A percentile compares a stretch with the other conserved stretches of the same genome.
phyloP scores from a whole-genome alignment of 2,329 filamentous ascomycete genomes.

The Pseudogymnoascus sp. region DNA sequence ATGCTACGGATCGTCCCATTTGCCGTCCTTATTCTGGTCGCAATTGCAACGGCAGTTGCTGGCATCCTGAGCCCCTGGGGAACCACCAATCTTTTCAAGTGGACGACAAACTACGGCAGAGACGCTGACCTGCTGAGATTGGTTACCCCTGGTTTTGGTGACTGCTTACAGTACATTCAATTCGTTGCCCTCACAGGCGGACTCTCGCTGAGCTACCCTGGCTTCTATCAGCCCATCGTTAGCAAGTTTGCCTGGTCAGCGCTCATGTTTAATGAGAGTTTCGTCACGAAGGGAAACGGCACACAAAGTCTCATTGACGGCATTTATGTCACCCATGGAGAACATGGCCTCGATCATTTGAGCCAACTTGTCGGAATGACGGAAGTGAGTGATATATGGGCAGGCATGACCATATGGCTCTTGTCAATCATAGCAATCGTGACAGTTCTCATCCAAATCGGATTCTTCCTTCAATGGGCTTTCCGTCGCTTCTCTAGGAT shows the following conservation, averaged over 20 bases:
- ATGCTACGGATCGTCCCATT: constrained; percentile 70
- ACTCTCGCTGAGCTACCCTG: constrained; percentile 80
- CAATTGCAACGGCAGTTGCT: constrained; percentile 72
- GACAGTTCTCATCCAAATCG: constrained; percentile 64
- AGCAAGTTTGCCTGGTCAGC: constrained; percentile 84
- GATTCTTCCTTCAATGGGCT: constrained; percentile 69
- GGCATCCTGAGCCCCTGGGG: constrained; percentile 93
- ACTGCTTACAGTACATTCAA: constrained; percentile 95
- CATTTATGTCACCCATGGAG: constrained; percentile 72
- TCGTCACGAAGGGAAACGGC: constrained; percentile 61
- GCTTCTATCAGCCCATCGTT: constrained; percentile 85
- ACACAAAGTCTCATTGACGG: constrained; percentile 68
- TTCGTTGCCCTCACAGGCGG: constrained; percentile 84
- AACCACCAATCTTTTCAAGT: constrained; percentile 79
- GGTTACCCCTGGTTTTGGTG: constrained; percentile 91
- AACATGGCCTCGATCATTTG: constrained; percentile 70
- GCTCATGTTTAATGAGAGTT: constrained; percentile 88
- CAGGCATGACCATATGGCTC: constrained; percentile 87
- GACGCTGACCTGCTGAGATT: constrained; percentile 86
- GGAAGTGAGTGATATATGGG: constrained; percentile 74
- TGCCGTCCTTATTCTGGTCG: constrained; percentile 70
- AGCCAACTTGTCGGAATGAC: constrained; percentile 78
- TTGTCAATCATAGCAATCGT: constrained; percentile 65
- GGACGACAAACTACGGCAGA: constrained; percentile 95
- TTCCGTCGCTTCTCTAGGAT: constrained; percentile 63